phyloP scores from a whole-genome alignment of 495 filamentous ascomycete species.

The Beverwykella pulmonaria region DNA sequence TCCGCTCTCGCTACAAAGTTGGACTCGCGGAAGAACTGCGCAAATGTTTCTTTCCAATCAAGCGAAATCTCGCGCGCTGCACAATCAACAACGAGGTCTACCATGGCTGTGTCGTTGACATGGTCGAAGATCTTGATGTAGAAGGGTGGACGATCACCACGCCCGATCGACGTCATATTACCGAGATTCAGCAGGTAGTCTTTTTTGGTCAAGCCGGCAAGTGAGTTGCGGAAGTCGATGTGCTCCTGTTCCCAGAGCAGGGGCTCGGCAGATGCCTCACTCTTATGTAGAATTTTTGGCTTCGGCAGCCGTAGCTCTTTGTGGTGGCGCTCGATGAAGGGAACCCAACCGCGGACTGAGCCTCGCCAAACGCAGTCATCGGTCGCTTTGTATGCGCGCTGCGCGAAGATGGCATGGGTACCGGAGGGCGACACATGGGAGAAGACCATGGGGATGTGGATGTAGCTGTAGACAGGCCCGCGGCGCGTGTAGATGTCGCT shows the following conservation, averaged over 20 bases:
- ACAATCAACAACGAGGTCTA: conserved; percentile 21
- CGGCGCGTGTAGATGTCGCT: conserved; percentile 21
- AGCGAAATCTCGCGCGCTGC: conserved; percentile 17
- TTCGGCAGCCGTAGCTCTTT: background rate
- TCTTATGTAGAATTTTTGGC: conserved; percentile 20
- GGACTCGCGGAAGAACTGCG: conserved; percentile 25
- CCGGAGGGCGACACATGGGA: conserved; percentile 14
- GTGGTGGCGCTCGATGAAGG: conserved; percentile 26
- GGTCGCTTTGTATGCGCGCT: conserved; percentile 8
- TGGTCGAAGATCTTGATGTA: conserved; percentile 19
- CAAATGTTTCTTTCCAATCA: conserved; percentile 18
- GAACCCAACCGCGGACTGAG: conserved; percentile 28
- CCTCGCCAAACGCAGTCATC: background rate
- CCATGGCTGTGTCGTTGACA: conserved; percentile 23
- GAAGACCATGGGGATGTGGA: conserved; percentile 31
- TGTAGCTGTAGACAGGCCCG: conserved; percentile 1
- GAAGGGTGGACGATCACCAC: conserved; percentile 20
- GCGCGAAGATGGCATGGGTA: conserved; percentile 15
- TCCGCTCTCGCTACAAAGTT: background rate
- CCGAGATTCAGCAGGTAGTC: conserved; percentile 5
- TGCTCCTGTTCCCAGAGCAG: conserved; percentile 16
- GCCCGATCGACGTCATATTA: conserved; percentile 9
- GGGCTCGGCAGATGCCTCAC: background rate
- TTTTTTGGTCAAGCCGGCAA: background rate
- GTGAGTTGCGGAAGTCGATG: background rate